These are phyloP conservation scores for Ustilago curta DNA, from an alignment of 1,284 basidiomycete genomes.

Conservation along the genomic window DNA sequence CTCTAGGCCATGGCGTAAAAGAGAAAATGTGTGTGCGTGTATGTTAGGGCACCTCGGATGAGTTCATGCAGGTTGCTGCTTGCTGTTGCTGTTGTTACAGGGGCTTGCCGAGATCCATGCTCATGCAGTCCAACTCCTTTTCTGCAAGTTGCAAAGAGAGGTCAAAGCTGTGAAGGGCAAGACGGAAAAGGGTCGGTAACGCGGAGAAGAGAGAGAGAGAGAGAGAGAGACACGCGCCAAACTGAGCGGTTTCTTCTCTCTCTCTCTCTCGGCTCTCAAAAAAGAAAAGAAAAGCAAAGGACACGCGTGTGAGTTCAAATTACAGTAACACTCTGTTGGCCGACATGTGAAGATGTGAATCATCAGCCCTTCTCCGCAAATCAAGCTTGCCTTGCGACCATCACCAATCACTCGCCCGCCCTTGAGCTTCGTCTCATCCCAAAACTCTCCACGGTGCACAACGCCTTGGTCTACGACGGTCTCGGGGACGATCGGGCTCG, in stretches of 20 bases:
- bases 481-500: neutral
- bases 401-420: neutral
- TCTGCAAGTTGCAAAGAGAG: too few relatives aligned
- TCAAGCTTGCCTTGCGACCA: neutral
- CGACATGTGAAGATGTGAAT: neutral
- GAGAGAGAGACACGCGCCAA: too few relatives aligned
- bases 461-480: too few relatives aligned
- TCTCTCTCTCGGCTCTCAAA: neutral
- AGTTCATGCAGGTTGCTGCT: neutral
- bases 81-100: too few relatives aligned
- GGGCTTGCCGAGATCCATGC: too few relatives aligned
- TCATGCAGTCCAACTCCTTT: too few relatives aligned
- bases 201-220: too few relatives aligned
- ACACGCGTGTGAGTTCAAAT: neutral
- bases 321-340: neutral
- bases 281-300: neutral
- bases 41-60: constrained; percentile 1
- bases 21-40: neutral
- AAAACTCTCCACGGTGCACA: neutral
- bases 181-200: too few relatives aligned
- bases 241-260: too few relatives aligned
- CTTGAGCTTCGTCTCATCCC: constrained; percentile 1
- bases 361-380: constrained; percentile 2
- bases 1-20: neutral
- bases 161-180: too few relatives aligned